A percentile compares a stretch with the other conserved stretches of the same genome.
phyloP scores from a whole-genome alignment of 176 grass and related monocot genomes.

The Stipa capillata region DNA sequence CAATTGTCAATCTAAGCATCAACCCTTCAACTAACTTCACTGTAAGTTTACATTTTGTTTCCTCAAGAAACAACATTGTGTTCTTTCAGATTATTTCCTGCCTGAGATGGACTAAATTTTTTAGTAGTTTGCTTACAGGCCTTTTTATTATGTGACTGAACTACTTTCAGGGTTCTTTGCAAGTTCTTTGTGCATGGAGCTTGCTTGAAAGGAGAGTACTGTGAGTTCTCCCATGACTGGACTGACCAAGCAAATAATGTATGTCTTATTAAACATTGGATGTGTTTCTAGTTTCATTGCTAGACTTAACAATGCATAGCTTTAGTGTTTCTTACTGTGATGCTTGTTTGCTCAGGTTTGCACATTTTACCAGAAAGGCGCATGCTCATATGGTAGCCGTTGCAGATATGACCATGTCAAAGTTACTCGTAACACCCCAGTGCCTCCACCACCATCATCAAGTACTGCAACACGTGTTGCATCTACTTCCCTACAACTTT shows the following conservation, averaged over 20 bases:
- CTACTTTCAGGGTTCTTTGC: slow-evolving; percentile 66
- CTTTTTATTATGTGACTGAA: not conserved
- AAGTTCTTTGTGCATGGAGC: slow-evolving; percentile 96
- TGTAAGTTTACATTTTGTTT: not conserved
- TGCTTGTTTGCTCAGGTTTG: slow-evolving; percentile 51
- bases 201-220: slow-evolving; percentile 94
- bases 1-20: not conserved
- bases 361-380: slow-evolving; percentile 95
- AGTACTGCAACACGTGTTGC: slow-evolving; percentile 28
- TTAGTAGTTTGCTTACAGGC: slow-evolving; percentile 18
- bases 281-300: not conserved
- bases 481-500: slow-evolving; percentile 28
- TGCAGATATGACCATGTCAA: slow-evolving; percentile 95
- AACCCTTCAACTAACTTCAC: not conserved
- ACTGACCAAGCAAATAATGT: slow-evolving; percentile 88
- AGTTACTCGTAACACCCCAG: slow-evolving; percentile 35
- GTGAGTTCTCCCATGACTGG: slow-evolving; percentile 97
- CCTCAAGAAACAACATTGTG: not conserved
- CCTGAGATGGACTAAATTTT: slow-evolving; percentile 1
- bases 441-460: slow-evolving; percentile 17
- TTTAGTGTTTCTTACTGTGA: slow-evolving; percentile 18
- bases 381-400: slow-evolving; percentile 77
- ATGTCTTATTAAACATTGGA: not conserved
- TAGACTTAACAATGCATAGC: not conserved
- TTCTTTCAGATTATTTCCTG: not conserved